Percentiles rank a stretch among this genome's conserved stretches.
Evolutionary conservation across 2,329 filamentous ascomycete species (phyloP).

Genomic region (Xylariaceae sp.): DNA sequence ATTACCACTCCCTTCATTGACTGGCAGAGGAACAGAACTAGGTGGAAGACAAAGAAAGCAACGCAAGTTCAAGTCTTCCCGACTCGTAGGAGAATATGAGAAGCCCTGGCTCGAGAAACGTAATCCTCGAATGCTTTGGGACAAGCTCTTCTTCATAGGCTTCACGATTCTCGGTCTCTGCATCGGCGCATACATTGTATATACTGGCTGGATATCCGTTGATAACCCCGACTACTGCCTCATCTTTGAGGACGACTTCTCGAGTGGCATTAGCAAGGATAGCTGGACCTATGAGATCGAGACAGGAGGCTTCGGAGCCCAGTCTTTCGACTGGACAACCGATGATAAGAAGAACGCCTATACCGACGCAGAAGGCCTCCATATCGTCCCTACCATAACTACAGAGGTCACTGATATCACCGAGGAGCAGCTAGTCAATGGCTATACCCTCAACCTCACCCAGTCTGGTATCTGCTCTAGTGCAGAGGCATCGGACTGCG

Average conservation of each 20-base stretch:
- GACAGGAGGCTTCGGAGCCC: conserved; percentile 42
- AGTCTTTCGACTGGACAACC: conserved; percentile 52
- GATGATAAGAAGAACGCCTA: conserved; percentile 42
- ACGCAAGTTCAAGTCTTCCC: conserved; percentile 28
- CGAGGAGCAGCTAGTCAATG: conserved; percentile 32
- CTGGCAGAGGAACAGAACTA: too few species aligned
- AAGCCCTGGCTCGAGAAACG: conserved; percentile 35
- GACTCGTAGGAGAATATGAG: conserved; percentile 30
- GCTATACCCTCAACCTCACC: conserved; percentile 41
- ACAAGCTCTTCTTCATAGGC: conserved; percentile 30
- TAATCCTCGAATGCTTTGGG: conserved; percentile 29
- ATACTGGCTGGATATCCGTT: conserved; percentile 3
- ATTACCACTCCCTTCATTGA: too few species aligned
- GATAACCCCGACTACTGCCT: conserved; percentile 38
- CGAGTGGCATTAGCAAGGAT: conserved; percentile 33
- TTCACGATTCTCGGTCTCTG: conserved; percentile 30
- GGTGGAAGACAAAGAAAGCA: too few species aligned
- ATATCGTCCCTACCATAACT: conserved; percentile 52
- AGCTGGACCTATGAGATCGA: conserved; percentile 49
- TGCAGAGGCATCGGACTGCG: conserved; percentile 29
- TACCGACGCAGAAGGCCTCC: conserved; percentile 43
- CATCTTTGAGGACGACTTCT: conserved; percentile 47
- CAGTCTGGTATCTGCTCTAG: conserved; percentile 35
- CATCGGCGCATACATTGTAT: conserved; percentile 27
- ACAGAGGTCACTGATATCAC: conserved; percentile 35